Conservation (phyloP, 257 asterid genomes). For the Henckelia pumila region DNA sequence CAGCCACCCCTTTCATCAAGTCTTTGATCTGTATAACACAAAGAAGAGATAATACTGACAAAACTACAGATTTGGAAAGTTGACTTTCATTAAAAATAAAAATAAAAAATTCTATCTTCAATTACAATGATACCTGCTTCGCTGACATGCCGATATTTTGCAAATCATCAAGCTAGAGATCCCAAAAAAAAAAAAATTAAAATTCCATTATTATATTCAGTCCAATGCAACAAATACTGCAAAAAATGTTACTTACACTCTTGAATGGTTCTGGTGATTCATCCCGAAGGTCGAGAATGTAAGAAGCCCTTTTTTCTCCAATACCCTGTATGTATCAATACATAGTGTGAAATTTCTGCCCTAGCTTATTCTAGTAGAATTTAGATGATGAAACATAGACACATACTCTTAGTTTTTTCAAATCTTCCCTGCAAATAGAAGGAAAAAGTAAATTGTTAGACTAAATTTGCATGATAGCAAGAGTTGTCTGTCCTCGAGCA, state of each 20-base stretch:
- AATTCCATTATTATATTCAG: background rate
- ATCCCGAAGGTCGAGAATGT: conserved; percentile 71
- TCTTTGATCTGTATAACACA: conserved; percentile 51
- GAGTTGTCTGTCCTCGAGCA: background rate
- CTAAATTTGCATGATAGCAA: background rate
- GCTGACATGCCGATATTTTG: conserved; percentile 73
- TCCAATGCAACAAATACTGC: background rate
- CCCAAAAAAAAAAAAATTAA: conserved; percentile 1
- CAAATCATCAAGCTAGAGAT: conserved; percentile 74
- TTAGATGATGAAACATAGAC: conserved; percentile 3
- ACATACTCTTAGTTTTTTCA: conserved; percentile 64
- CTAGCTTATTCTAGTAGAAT: background rate
- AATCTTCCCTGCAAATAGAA: conserved; percentile 57
- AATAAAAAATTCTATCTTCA: background rate
- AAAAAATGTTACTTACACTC: conserved; percentile 39
- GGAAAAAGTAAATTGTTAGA: conserved; percentile 9
- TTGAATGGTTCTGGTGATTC: conserved; percentile 80
- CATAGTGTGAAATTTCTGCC: conserved; percentile 9
- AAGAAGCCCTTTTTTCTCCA: conserved; percentile 80
- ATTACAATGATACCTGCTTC: conserved; percentile 56
- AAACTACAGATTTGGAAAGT: background rate
- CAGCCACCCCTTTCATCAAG: conserved; percentile 68
- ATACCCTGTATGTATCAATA: conserved; percentile 51
- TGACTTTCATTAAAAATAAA: background rate
- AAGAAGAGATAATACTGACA: background rate